Percentiles rank a stretch among this genome's conserved stretches.
Conservation (phyloP, 1,284 basidiomycete genomes). For the Thecaphora frezii region DNA sequence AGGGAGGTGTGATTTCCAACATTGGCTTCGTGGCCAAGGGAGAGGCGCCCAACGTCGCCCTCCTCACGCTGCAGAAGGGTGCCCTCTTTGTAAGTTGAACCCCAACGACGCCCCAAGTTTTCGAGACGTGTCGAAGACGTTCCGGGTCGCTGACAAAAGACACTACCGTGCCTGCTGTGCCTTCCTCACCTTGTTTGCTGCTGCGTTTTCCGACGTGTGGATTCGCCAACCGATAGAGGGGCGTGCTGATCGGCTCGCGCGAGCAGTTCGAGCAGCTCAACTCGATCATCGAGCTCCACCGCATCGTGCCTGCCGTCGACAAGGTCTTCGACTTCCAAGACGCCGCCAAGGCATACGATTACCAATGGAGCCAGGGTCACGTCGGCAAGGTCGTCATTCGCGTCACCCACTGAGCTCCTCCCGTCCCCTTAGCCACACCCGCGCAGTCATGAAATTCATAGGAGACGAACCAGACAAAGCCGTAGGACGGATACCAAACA, state of each 20-base stretch:
- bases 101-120: background rate
- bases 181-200: no score
- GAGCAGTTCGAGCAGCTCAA: conserved; percentile 64
- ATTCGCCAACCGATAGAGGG: no score
- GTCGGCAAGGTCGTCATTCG: conserved; percentile 47
- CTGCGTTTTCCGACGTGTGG: no score
- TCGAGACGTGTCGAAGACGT: background rate
- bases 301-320: conserved; percentile 67
- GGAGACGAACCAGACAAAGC: no score
- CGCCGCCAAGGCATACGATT: conserved; percentile 62
- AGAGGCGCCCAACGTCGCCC: conserved; percentile 25
- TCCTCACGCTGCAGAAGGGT: conserved; percentile 18
- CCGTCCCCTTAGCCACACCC: no score
- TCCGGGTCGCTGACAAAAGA: conserved; percentile 42
- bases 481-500: no score
- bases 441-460: no score
- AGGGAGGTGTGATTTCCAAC: conserved; percentile 64
- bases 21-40: conserved; percentile 63
- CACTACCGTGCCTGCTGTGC: no score
- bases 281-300: conserved; percentile 61
- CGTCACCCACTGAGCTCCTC: no score
- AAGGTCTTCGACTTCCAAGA: conserved; percentile 65
- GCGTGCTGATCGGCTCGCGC: conserved; percentile 59
- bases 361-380: conserved; percentile 59
- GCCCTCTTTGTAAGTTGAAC: conserved; percentile 17